Evolutionary conservation across 2,329 filamentous ascomycete species (phyloP), one percentile per base, ranked within the genome.

Genomic region (Ophiognomonia clavigignenti-juglandacearum): DNA sequence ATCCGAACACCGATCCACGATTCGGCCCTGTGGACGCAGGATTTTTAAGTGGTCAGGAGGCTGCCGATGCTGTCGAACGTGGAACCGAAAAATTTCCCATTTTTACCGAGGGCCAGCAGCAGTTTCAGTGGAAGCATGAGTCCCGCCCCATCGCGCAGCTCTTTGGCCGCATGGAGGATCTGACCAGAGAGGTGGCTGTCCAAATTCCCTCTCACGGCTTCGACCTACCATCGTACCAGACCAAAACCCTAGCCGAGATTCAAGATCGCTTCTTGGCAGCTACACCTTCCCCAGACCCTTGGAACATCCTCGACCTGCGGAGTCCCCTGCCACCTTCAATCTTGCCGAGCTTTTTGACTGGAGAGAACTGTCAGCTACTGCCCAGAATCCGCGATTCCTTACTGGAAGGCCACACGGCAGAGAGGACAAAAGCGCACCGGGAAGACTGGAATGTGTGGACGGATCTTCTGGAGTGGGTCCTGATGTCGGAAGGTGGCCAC

Each of bases 371-470:
- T 39, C 58, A 61, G 46, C 53, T 63, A 27, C 54, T 63, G 19
- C 57, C 56, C 11, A 54, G 56, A 11, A 50, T 63, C 26, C 57
- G 59, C 4, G 55, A 61, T 52, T 52, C 55, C 8, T 54, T 58
- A 54, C 59, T 75, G 16, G 73, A 73, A 56, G 69, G 64, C 44
- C 40, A 47, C 23, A 55, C 57, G 14, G 59, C 58, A 4, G 57
- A 61, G 47, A 57, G 60, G 37, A 53, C 51, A n/a, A 53, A 53
- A 24, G 61, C 57, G 1, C 52, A 56, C 18, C 50, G 50, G 7
- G 50, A 59, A 43, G 51, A 64, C 24, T 65, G 61, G 63, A 59
- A 58, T 41, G 57, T 59, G 46, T 65, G 61, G 64, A 57, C 54
- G 16, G 56, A 64, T 39, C 55, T 66, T 29, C 45, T 60, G 4